Evolutionary conservation across 768 basidiomycete species (phyloP), one percentile per base, ranked within the genome.

Genomic region (Glaciozyma martinii): DNA sequence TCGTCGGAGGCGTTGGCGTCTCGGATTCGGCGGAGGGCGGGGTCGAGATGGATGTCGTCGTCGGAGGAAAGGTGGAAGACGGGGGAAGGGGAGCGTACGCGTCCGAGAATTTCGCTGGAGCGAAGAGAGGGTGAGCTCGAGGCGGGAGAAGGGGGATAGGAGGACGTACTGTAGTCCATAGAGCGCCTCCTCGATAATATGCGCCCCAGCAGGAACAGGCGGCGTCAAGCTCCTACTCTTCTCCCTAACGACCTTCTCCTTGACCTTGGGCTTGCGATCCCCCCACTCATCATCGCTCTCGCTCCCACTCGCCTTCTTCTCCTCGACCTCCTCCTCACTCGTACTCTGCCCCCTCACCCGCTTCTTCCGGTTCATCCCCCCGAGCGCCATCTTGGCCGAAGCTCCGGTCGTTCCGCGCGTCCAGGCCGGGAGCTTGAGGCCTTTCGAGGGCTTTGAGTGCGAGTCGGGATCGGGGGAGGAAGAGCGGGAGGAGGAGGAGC

Each of bases 211-310:
- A 21, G 25, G 33, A 18, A 16, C 37, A 9, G 56, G 56, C 13
- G 37, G 56, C 13, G 56, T 66, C 61, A 43, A 55, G 68, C 56
- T 75, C 77, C 13, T 80, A 81, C 5, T 81, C 82, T 1, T 80
- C 82, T 1, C 50, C 50, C 50, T 52, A 12, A 27, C 52, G 37
- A 59, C 13, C 16, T 58, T 40, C 12, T 8, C 37, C 37, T 13
- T 40, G 10, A 12, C 7, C 37, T 40, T 40, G 10, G 10, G 10
- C 60, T 37, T 29, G 46, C 32, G 37, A 3, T 30, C 30, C 40
- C 23, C 16, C 8, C 1, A 59, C n/a, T 54, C 29, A 29, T 33
- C 58, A 50, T 58, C 52, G 9, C 47, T 53, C 56, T 55, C 56
- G 55, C 29, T 40, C 37, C 37, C 37, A 40, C 37, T 40, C 37